Percentiles rank a stretch among this genome's conserved stretches.
phyloP scores from a whole-genome alignment of 495 filamentous ascomycete species.

The Tuber microsphaerosporum region DNA sequence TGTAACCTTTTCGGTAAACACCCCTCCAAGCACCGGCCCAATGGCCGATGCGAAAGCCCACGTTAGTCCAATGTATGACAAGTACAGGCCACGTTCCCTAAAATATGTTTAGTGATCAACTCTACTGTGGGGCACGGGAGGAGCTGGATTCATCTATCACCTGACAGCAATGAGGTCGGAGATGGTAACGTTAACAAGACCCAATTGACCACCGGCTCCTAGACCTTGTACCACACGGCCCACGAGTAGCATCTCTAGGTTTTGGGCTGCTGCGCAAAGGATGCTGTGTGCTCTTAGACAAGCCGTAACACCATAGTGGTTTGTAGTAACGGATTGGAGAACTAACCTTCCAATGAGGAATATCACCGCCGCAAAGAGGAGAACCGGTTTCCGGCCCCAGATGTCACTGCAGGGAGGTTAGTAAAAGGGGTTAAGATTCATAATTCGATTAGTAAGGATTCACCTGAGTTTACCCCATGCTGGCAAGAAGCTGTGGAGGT shows the following conservation, averaged over 20 bases:
- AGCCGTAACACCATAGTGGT: slow-evolving; percentile 1
- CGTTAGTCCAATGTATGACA: slow-evolving; percentile 58
- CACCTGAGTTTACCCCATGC: slow-evolving; percentile 47
- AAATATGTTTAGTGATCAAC: slow-evolving; percentile 9
- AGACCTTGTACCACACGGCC: slow-evolving; percentile 73
- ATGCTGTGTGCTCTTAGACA: slow-evolving; percentile 46
- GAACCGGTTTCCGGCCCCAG: slow-evolving; percentile 73
- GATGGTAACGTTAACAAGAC: slow-evolving; percentile 74
- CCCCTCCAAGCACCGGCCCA: slow-evolving; percentile 69
- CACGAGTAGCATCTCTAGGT: slow-evolving; percentile 66
- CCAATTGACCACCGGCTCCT: slow-evolving; percentile 75
- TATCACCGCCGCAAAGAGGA: slow-evolving; percentile 62
- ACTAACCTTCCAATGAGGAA: slow-evolving; percentile 54
- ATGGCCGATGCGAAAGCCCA: slow-evolving; percentile 70
- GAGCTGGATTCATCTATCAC: slow-evolving; percentile 3
- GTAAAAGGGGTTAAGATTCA: neutral
- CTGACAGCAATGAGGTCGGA: slow-evolving; percentile 55
- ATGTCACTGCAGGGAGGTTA: slow-evolving; percentile 52
- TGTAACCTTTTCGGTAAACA: slow-evolving; percentile 56
- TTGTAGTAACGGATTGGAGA: neutral
- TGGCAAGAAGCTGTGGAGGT: slow-evolving; percentile 38
- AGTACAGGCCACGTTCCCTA: slow-evolving; percentile 58
- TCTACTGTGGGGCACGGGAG: neutral
- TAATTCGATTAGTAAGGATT: neutral
- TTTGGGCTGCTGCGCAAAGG: slow-evolving; percentile 59